A percentile compares a stretch with the other conserved stretches of the same genome.
These are phyloP conservation scores for Penicillium sp. DNA, from an alignment of 2,329 filamentous ascomycete species.

Conservation along the genomic window DNA sequence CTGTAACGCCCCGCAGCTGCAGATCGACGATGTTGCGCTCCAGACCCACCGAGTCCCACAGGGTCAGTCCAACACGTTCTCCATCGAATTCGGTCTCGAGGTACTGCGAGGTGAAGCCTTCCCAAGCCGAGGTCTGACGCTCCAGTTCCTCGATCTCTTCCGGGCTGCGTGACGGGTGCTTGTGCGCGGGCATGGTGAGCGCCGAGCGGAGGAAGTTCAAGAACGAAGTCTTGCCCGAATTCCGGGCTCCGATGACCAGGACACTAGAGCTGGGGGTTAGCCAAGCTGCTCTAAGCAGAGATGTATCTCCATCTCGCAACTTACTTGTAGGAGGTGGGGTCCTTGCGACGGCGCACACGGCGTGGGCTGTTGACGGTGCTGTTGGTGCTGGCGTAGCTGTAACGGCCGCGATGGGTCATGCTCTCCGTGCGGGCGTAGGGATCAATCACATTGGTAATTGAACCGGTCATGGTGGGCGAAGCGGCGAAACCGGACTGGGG, in stretches of 20 bases:
- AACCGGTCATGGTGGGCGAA: constrained; percentile 27
- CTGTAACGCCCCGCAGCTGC: constrained; percentile 85
- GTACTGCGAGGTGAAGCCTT: constrained; percentile 82
- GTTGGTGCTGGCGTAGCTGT: constrained; percentile 92
- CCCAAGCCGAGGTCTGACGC: constrained; percentile 56
- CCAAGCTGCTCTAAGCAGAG: no score
- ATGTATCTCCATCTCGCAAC: constrained; percentile 40
- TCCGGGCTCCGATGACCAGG: constrained; percentile 82
- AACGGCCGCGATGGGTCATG: constrained; percentile 94
- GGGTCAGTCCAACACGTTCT: constrained; percentile 85
- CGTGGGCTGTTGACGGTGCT: constrained; percentile 92
- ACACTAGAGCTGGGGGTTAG: constrained; percentile 58
- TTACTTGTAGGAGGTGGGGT: constrained; percentile 98
- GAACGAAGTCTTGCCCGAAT: constrained; percentile 93
- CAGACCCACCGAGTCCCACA: constrained; percentile 95
- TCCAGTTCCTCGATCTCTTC: constrained; percentile 59
- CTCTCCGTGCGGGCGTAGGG: constrained; percentile 84
- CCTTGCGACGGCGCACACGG: constrained; percentile 88
- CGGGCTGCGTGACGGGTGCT: constrained; percentile 59
- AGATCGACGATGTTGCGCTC: constrained; percentile 95
- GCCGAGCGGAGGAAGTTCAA: constrained; percentile 91
- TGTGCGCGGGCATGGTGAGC: constrained; percentile 78
- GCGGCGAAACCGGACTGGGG: constrained; percentile 25
- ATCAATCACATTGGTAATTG: constrained; percentile 55
- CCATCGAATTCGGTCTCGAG: constrained; percentile 92